Evolutionary conservation across 345 rosid species (phyloP).

Genomic region (Populus deltoides): DNA sequence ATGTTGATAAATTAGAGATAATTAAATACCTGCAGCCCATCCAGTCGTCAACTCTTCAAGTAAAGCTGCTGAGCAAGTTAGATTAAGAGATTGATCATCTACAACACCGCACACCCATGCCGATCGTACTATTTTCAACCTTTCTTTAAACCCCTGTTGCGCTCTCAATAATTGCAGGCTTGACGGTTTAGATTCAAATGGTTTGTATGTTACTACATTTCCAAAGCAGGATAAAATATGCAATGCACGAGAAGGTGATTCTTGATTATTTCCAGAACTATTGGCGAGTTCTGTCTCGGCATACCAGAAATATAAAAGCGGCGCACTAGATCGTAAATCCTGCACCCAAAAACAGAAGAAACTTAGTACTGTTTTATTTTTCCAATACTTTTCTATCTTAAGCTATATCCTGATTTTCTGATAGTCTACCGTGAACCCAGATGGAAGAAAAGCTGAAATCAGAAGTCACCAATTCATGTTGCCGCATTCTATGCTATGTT

Average conservation of each 20-base stretch:
- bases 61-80: slow-evolving; percentile 72
- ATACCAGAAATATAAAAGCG: slow-evolving; percentile 81
- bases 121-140: slow-evolving; percentile 49
- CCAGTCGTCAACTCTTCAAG: slow-evolving; percentile 84
- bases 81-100: slow-evolving; percentile 71
- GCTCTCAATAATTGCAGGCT: slow-evolving; percentile 82
- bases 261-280: slow-evolving; percentile 28
- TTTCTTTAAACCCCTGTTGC: slow-evolving; percentile 81
- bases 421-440: no score
- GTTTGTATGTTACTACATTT: slow-evolving; percentile 56
- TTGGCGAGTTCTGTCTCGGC: slow-evolving; percentile 72
- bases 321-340: slow-evolving; percentile 63
- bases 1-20: no score
- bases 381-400: no score
- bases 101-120: slow-evolving; percentile 68
- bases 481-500: no score
- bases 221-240: slow-evolving; percentile 79
- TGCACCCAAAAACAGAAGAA: slow-evolving; percentile 29
- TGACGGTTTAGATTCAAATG: slow-evolving; percentile 64
- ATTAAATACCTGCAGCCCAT: slow-evolving; percentile 45
- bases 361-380: slow-evolving; percentile 11
- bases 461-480: no score
- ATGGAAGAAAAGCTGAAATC: no score
- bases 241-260: slow-evolving; percentile 57
- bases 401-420: no score